Conservation (phyloP, 1,139 yeast species). For the Diutina siamensis region DNA sequence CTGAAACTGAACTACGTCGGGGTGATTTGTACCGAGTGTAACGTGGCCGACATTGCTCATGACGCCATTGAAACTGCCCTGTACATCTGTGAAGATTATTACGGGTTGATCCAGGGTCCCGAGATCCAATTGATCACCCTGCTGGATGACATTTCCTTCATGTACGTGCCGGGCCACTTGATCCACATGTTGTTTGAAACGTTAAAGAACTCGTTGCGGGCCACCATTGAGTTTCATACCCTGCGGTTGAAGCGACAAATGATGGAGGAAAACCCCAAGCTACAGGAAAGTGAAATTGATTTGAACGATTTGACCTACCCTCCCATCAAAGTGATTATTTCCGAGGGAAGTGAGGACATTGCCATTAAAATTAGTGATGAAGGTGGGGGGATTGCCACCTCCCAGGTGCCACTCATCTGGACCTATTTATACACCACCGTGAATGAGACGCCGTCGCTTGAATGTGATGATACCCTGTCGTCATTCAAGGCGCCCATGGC, state of each 20-base stretch:
- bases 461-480: conserved; percentile 41
- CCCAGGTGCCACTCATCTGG: conserved; percentile 81
- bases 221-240: conserved; percentile 70
- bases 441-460: conserved; percentile 57
- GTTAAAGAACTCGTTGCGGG: conserved; percentile 70
- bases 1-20: conserved; percentile 56
- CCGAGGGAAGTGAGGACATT: conserved; percentile 87
- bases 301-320: conserved; percentile 65
- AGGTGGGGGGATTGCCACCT: conserved; percentile 88
- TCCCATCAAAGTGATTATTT: conserved; percentile 75
- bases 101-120: conserved; percentile 75
- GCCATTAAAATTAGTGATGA: conserved; percentile 90
- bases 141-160: conserved; percentile 52
- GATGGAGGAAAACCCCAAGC: conserved; percentile 31
- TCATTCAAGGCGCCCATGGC: conserved; percentile 88
- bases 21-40: conserved; percentile 71
- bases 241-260: conserved; percentile 28
- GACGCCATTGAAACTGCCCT: conserved; percentile 84
- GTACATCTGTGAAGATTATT: conserved; percentile 80
- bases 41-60: conserved; percentile 66
- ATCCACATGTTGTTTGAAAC: conserved; percentile 84
- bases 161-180: conserved; percentile 86
- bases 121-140: conserved; percentile 67
- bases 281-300: conserved; percentile 31
- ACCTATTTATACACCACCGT: conserved; percentile 87